Base-by-base conservation (phyloP, 1,284 basidiomycete species). In the Waitea zeae region DNA sequence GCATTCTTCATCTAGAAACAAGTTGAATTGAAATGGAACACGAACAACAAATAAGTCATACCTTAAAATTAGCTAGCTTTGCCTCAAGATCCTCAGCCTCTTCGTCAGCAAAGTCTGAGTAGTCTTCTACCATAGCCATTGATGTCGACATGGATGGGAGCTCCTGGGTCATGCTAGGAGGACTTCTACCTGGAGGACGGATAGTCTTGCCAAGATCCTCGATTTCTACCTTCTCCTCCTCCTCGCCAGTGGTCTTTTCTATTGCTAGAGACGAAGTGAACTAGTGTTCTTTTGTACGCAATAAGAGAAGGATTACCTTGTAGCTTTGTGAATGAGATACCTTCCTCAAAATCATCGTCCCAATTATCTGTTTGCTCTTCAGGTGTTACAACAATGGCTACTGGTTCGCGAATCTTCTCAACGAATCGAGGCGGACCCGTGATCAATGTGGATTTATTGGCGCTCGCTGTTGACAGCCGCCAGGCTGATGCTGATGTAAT, bases 321-420 rank as follows among this genome's bases (percentile, higher is more conserved):
- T 30, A 88, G 51, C 51, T 89, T 90, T 6, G 77, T 75, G 36
- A 83, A 70, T 1, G 87, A 86, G 18, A 92, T 89, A 2, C 81
- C 89, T 41, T 87, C 87, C 47, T 90, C 89, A 48, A 97, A 98
- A 51, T 98, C 93, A 44, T 89, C 84, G 49, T 98, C 93, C 90
- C 93, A 97, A 42, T 90, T 92, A 51, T 93, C 87, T 7, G 75
- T 87, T 47, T 87, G 78, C 42, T 81, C 82, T 51, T 83, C 82
- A 4, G 76, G 78, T 26, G 68, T 62, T 13, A 63, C 46, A 37
- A 52, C 52, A 2, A 71, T 68, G 5, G 61, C 57, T 28, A 64
- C 49, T 2, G 72, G 70, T 38, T 71, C 54, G 26, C 54, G 62
- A 33, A 69, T 69, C 49, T 70, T 74, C 44, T 74, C 71, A 12